Percentiles rank a stretch among this genome's conserved stretches.
Evolutionary conservation across 345 rosid species (phyloP).

Genomic region (Euclidium syriacum): DNA sequence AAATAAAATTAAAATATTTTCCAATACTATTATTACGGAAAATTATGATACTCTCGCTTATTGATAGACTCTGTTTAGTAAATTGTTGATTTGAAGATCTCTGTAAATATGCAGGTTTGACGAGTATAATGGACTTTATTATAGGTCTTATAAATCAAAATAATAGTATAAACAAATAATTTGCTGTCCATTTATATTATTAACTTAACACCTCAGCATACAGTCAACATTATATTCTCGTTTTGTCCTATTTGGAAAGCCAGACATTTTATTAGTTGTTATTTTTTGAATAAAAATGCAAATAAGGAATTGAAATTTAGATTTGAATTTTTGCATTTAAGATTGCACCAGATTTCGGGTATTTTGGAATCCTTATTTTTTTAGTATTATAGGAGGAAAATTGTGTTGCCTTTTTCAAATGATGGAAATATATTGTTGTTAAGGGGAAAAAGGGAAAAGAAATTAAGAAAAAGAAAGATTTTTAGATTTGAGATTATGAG

Average conservation of each 20-base stretch:
- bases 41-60: constrained; percentile 1
- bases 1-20: no score
- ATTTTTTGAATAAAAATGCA: background rate
- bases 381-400: background rate
- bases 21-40: background rate
- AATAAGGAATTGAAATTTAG: background rate
- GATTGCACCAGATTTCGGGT: constrained; percentile 4
- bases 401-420: constrained; percentile 1
- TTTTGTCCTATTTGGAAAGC: constrained; percentile 1
- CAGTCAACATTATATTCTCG: background rate
- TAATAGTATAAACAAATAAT: background rate
- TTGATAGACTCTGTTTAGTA: constrained; percentile 2
- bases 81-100: background rate
- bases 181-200: background rate
- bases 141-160: background rate
- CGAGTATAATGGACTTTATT: background rate
- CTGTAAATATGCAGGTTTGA: background rate
- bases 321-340: no score
- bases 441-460: background rate
- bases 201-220: background rate
- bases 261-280: background rate
- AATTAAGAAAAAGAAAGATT: background rate
- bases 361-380: background rate
- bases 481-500: constrained; percentile 13
- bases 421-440: constrained; percentile 20